Percentiles rank a stretch among this genome's conserved stretches.
phyloP scores from a whole-genome alignment of 805 yeast species.

The Yamadazyma phyllophila region DNA sequence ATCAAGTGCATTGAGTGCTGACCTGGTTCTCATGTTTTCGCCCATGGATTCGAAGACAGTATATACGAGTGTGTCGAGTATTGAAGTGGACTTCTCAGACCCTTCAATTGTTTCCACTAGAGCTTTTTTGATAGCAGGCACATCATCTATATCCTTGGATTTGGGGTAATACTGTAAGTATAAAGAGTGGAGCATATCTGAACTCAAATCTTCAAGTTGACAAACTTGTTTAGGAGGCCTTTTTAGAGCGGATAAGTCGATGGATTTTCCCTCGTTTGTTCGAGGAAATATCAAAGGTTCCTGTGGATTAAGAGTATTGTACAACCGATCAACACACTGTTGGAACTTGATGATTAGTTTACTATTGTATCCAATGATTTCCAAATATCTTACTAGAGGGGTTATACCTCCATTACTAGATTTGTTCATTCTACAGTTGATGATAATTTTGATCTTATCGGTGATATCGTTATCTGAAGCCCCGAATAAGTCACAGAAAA shows the following conservation, averaged over 20 bases:
- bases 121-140: no score
- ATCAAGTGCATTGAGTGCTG: no score
- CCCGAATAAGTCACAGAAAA: no score
- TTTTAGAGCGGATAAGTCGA: background rate
- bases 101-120: no score
- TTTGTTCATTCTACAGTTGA: background rate
- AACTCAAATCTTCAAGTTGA: background rate
- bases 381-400: background rate
- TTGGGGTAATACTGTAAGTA: no score
- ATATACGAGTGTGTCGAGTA: no score
- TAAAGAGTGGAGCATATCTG: background rate
- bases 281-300: background rate
- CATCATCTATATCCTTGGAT: no score
- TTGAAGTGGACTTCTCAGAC: no score
- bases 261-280: background rate
- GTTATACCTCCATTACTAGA: background rate
- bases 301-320: background rate
- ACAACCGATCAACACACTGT: background rate
- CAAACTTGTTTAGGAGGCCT: background rate
- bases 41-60: no score
- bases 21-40: no score
- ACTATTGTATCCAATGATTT: background rate
- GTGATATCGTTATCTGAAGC: background rate
- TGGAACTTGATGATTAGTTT: background rate
- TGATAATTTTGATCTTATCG: background rate